These are phyloP conservation scores for Amphirosellinia nigrospora DNA, from an alignment of 495 filamentous ascomycete genomes.

Conservation along the genomic window DNA sequence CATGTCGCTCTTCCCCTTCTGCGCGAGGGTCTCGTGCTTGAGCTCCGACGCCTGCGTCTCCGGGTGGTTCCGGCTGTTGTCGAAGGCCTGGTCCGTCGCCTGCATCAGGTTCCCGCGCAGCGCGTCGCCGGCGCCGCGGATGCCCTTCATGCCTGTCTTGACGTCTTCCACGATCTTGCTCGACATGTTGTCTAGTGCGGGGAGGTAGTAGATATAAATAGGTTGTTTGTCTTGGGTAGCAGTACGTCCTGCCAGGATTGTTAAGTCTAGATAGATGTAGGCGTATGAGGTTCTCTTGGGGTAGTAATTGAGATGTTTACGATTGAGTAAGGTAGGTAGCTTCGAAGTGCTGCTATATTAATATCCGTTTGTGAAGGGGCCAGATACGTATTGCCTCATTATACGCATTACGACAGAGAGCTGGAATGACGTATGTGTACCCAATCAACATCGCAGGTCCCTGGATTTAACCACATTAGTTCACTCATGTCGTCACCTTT, in stretches of 20 bases:
- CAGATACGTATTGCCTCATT: neutral
- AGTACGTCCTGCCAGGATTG: neutral
- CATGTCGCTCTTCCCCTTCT: slow-evolving; percentile 33
- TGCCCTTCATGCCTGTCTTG: slow-evolving; percentile 36
- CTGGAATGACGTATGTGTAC: slow-evolving; percentile 19
- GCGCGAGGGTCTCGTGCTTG: slow-evolving; percentile 32
- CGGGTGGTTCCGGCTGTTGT: slow-evolving; percentile 31
- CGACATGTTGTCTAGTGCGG: slow-evolving; percentile 25
- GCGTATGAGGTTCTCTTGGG: neutral
- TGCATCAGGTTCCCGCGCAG: slow-evolving; percentile 31
- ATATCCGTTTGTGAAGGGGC: neutral
- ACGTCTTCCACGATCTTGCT: slow-evolving; percentile 36
- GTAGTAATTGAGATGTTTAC: neutral
- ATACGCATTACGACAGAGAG: neutral
- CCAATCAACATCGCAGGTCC: slow-evolving; percentile 11
- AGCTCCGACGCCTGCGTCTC: slow-evolving; percentile 28
- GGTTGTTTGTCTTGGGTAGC: neutral
- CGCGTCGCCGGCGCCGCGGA: slow-evolving; percentile 37
- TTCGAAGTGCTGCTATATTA: neutral
- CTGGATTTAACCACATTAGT: neutral
- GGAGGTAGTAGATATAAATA: neutral
- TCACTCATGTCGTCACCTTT: slow-evolving; percentile 5
- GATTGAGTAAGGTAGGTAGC: too few species aligned
- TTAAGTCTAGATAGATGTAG: neutral
- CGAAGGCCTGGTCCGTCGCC: slow-evolving; percentile 33